phyloP scores from a whole-genome alignment of 1,284 basidiomycete genomes.

The Apiotrichum gamsii region DNA sequence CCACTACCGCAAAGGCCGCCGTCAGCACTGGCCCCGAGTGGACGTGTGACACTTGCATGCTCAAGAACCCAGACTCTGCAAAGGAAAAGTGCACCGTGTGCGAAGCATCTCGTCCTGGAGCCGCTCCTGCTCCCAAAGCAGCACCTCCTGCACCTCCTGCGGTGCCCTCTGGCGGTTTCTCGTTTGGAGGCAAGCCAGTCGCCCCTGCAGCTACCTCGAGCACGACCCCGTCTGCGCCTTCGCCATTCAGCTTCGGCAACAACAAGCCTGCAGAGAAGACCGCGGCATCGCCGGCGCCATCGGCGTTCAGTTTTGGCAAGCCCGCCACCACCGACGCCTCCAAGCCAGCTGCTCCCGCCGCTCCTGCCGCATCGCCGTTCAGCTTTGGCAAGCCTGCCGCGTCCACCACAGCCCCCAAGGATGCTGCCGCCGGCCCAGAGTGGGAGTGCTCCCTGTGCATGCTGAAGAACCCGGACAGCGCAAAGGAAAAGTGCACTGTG shows the following conservation, averaged over 20 bases:
- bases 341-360: background rate
- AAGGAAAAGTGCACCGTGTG: conserved; percentile 54
- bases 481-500: conserved; percentile 51
- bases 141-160: conserved; percentile 3
- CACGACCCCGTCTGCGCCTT: background rate
- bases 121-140: background rate
- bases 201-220: background rate
- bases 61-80: conserved; percentile 50
- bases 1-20: background rate
- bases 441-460: conserved; percentile 40
- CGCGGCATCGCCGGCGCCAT: background rate
- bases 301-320: conserved; percentile 2
- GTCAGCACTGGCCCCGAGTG: conserved; percentile 11
- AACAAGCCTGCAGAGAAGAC: no score
- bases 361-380: background rate
- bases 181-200: background rate
- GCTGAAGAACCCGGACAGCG: conserved; percentile 50
- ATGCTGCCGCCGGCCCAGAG: background rate
- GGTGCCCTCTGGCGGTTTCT: conserved; percentile 1
- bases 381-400: background rate
- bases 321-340: background rate
- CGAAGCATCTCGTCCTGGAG: conserved; percentile 47
- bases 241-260: conserved; percentile 3
- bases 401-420: background rate
- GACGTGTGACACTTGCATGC: conserved; percentile 42